Percentiles rank a stretch among this genome's conserved stretches.
Evolutionary conservation across 441 rosid species (phyloP).

Genomic region (Erodium texanum): DNA sequence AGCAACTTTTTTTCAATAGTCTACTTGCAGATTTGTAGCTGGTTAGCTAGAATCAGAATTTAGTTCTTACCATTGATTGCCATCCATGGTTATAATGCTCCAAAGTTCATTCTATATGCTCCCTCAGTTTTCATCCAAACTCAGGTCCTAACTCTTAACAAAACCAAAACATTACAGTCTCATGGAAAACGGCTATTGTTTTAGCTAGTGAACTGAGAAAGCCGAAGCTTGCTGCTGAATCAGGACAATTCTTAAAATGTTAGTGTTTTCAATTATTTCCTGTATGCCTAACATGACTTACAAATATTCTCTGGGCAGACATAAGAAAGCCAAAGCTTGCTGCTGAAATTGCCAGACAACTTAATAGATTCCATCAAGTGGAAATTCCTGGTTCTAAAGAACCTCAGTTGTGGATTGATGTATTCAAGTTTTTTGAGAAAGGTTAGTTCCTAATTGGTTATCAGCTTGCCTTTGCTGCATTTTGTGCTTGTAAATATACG

Average conservation of each 20-base stretch:
- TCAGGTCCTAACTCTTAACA: background rate
- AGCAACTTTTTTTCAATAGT: too few species aligned
- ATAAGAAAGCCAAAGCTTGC: conserved; percentile 70
- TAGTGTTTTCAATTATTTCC: background rate
- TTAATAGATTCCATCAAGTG: conserved; percentile 66
- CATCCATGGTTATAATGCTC: background rate
- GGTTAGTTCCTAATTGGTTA: conserved; percentile 33
- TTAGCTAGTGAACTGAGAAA: background rate
- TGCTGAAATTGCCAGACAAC: conserved; percentile 79
- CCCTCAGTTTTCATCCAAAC: background rate
- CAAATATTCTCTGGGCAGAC: conserved; percentile 32
- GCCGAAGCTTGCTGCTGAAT: too few species aligned
- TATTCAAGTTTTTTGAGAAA: conserved; percentile 74
- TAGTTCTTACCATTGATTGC: background rate
- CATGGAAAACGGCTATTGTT: background rate
- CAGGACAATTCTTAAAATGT: too few species aligned
- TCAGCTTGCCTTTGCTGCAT: background rate
- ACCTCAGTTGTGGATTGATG: conserved; percentile 86
- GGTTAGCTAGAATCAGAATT: background rate
- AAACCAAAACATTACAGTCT: background rate
- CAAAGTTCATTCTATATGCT: background rate
- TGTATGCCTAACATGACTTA: background rate
- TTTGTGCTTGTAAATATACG: background rate
- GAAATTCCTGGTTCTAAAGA: conserved; percentile 85
- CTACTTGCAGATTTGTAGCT: background rate